Percentiles rank a stretch among this genome's conserved stretches.
These are phyloP conservation scores for Pisolithus sp. DNA, from an alignment of 768 basidiomycete species.

Conservation along the genomic window DNA sequence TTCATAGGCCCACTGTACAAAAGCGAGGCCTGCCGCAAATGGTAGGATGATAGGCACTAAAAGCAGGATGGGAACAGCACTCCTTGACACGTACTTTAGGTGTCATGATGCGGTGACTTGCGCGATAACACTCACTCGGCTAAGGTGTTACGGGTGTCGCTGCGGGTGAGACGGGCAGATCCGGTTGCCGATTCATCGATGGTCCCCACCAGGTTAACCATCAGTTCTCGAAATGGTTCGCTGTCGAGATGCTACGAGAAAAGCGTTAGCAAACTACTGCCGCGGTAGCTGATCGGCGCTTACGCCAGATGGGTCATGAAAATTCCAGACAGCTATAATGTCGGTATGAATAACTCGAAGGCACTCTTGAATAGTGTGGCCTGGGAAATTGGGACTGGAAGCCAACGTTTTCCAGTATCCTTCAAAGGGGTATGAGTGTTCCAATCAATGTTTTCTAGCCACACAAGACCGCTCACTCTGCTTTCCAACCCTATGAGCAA, in stretches of 20 bases:
- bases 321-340: constrained; percentile 15
- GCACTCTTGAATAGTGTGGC: constrained; percentile 1
- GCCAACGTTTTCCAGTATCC: constrained; percentile 15
- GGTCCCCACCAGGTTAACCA: not conserved
- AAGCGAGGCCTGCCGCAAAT: not conserved
- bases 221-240: not conserved
- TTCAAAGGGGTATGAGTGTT: not conserved
- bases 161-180: not conserved
- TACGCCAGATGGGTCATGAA: constrained; percentile 6
- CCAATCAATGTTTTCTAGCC: not conserved
- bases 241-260: not conserved
- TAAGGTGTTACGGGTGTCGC: too few species aligned
- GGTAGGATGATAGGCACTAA: not conserved
- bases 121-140: too few species aligned
- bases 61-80: too few species aligned
- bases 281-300: not conserved
- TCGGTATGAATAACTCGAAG: constrained; percentile 13
- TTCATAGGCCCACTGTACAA: not conserved
- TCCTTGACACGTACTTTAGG: too few species aligned
- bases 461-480: not conserved
- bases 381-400: constrained; percentile 8
- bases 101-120: too few species aligned
- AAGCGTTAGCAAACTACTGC: not conserved
- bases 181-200: not conserved
- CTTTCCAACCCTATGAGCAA: not conserved